Base-by-base conservation (phyloP, 495 filamentous ascomycete genomes). In the Physcia stellaris region DNA sequence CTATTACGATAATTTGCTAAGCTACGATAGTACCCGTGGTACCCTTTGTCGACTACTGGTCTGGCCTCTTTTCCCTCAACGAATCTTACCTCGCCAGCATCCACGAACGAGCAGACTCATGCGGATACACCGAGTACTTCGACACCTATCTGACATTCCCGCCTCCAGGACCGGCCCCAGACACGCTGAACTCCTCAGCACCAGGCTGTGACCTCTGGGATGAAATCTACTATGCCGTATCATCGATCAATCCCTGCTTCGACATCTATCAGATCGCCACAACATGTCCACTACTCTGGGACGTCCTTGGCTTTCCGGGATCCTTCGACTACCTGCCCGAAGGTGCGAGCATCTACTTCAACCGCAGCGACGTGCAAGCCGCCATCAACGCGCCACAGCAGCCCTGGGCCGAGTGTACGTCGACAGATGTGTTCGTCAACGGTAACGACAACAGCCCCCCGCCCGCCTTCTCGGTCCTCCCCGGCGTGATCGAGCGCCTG, bases 241-340 rank as follows among this genome's bases (percentile, higher is more conserved):
- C 61, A 17, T 41, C 60, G 21, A 56, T 79, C 21, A 90, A 88
- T 60, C 83, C 83, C 0, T 88, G 83, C 62, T 90, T 82, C 63
- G 74, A 83, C 61, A 61, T 80, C 32, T 88, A 87, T 57, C 74
- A 83, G 40, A 66, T 90, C 15, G 68, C 74, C 16, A 77, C 74
- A 40, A 83, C 73, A 27, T 90, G 83, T 54, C 83, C 83, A 0
- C 57, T 77, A 28, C 64, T 79, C 2, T 85, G 70, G 73, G 73
- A 80, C 43, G 70, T 78, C 0, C 74, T 87, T 34, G 84, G 80
- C 18, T 86, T 83, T 54, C 74, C 79, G 0, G 78, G 77, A 7
- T 59, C 62, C 0, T 54, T 63, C 35, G 30, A 46, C 2, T 72
- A 69, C 39, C 47, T 67, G 2, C 73, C 69, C 1, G 55, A 51